Evolutionary conservation across 1,284 basidiomycete species (phyloP), one percentile per base, ranked within the genome.

Genomic region (Rhodotorula sp.): DNA sequence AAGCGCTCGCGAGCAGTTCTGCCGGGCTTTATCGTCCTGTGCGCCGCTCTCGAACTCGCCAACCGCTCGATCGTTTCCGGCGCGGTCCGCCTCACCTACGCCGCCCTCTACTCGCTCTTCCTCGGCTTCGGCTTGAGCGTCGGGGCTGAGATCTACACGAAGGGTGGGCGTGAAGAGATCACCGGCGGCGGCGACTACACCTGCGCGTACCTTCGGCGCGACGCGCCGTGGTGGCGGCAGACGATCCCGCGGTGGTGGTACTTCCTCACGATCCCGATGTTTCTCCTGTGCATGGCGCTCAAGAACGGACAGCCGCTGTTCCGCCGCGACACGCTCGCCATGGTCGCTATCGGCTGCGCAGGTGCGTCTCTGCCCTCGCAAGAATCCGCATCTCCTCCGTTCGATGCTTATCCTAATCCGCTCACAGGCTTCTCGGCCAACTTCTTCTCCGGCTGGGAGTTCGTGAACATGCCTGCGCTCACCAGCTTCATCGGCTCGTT

Each of bases 61-160:
- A 76, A 79, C 62, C 74, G 80, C 9, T 74, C 70, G 72, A 89
- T 94, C 78, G 87, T 92, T 34, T 86, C 90, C 1, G 91, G 54
- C 32, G 89, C 91, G 32, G 92, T 95, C 48, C 86, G 92, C 51
- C 84, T 96, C 29, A 91, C 91, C 71, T 96, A 70, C 65, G 66
- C 68, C 6, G 57, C 69, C 13, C 63, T 73, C 21, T 73, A 73
- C 44, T 59, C 59, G 1, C 72, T 74, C 29, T 91, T 92, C 84
- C 85, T 93, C 27, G 91, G 90, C 0, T 94, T 94, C 78, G 91
- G 92, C 8, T 86, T 93, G n/a, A 87, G 89, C 21, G 90, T 92
- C 69, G 91, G 91, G 15, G 89, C 87, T 0, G 85, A 89, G 68
- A 80, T 90, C 15, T 93, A 75, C 65, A 60, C 60, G 17, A 44